Evolutionary conservation across 352 stramenopile genomes (phyloP).

Genomic region (Phytopythium oedochilum): DNA sequence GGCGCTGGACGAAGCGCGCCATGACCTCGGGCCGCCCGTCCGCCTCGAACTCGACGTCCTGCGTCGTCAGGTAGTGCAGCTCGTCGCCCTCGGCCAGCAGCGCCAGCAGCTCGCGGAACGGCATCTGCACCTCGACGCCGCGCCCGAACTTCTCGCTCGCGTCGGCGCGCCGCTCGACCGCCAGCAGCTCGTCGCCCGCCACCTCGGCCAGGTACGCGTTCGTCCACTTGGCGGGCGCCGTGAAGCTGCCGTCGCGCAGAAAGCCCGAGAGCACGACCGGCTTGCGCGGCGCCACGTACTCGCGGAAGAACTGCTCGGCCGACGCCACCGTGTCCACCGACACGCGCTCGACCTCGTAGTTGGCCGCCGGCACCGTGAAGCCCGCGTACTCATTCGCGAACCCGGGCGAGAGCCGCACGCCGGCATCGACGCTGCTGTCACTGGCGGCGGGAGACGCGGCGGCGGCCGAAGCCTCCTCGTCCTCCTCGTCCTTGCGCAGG

Average conservation of each 20-base stretch:
- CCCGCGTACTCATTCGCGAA: slow-evolving; percentile 60
- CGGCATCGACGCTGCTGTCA: not conserved
- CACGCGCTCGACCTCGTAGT: slow-evolving; percentile 51
- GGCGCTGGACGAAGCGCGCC: slow-evolving; percentile 70
- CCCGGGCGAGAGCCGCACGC: slow-evolving; percentile 1
- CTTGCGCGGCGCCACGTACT: slow-evolving; percentile 72
- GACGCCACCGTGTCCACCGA: slow-evolving; percentile 34
- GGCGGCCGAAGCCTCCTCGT: slow-evolving; percentile 2
- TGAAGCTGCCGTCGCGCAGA: slow-evolving; percentile 49
- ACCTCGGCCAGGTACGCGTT: slow-evolving; percentile 62
- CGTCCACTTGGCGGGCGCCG: slow-evolving; percentile 61
- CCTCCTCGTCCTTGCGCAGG: slow-evolving; percentile 17
- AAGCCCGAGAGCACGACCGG: slow-evolving; percentile 75
- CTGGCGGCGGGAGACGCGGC: slow-evolving; percentile 7
- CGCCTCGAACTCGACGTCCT: slow-evolving; percentile 80
- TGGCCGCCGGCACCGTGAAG: slow-evolving; percentile 34
- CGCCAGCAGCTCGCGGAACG: slow-evolving; percentile 68
- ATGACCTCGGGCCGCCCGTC: slow-evolving; percentile 82
- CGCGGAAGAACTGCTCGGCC: slow-evolving; percentile 70
- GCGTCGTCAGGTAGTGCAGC: slow-evolving; percentile 87
- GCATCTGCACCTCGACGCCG: slow-evolving; percentile 84
- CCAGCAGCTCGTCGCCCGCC: slow-evolving; percentile 60
- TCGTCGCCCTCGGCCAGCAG: slow-evolving; percentile 66
- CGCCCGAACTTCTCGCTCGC: slow-evolving; percentile 76
- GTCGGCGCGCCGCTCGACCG: slow-evolving; percentile 72